Percentiles rank a stretch among this genome's conserved stretches.
Evolutionary conservation across 345 rosid genomes (phyloP).

Genomic region (Eucalyptus melliodora): DNA sequence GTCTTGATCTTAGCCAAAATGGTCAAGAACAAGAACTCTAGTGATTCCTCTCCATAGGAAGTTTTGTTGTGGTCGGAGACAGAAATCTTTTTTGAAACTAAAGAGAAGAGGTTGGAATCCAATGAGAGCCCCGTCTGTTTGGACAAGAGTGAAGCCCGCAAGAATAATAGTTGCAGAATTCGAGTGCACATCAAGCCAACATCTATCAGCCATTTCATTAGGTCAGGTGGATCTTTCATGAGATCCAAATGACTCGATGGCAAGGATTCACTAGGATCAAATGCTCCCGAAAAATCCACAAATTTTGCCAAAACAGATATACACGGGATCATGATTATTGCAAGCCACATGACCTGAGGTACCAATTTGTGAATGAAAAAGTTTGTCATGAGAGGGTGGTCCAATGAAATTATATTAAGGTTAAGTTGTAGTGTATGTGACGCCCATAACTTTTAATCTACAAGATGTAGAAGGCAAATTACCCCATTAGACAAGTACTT

Average conservation of each 20-base stretch:
- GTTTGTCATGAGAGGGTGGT: not conserved
- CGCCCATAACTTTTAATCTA: not conserved
- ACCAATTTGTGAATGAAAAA: not conserved
- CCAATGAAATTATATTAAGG: not conserved
- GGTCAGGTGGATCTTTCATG: not conserved
- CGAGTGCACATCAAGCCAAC: not conserved
- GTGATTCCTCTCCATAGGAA: not conserved
- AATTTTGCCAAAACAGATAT: not conserved
- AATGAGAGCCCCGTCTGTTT: accelerated
- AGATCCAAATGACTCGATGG: not conserved
- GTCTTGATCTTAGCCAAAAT: not conserved
- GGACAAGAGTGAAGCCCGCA: not conserved
- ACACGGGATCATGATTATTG: not conserved
- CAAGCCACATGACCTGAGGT: not conserved
- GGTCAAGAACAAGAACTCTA: not conserved
- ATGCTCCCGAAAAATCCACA: not conserved
- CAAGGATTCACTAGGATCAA: not conserved
- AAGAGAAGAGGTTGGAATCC: not conserved
- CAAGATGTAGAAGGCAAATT: not conserved
- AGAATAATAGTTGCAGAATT: not conserved
- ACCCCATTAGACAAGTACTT: not conserved
- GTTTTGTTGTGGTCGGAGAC: not conserved
- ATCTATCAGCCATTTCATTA: not conserved
- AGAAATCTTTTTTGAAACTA: not conserved
- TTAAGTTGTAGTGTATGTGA: not conserved